These are phyloP conservation scores for Lactuca saligna DNA, from an alignment of 129 eudicot genomes.

Conservation along the genomic window DNA sequence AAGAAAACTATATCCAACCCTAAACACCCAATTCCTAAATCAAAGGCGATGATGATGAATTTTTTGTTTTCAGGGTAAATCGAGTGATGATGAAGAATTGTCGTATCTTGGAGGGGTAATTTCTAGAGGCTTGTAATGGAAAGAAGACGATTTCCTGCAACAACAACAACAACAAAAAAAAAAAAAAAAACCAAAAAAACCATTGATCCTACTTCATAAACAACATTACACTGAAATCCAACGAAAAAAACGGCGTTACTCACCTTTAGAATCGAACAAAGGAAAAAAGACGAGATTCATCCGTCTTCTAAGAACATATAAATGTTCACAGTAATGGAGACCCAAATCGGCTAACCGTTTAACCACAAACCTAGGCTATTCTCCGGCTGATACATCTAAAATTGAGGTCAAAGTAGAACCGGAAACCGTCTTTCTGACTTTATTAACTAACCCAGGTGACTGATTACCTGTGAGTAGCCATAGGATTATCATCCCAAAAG, in stretches of 20 bases:
- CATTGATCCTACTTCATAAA: neutral
- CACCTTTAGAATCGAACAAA: conserved; percentile 73
- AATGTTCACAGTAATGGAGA: conserved; percentile 66
- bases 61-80: too few relatives aligned
- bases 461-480: conserved; percentile 66
- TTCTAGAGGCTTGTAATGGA: too few relatives aligned
- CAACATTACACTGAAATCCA: neutral
- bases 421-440: conserved; percentile 52
- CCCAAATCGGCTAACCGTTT: conserved; percentile 68
- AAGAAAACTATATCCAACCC: too few relatives aligned
- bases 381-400: conserved; percentile 78
- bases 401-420: conserved; percentile 41
- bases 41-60: too few relatives aligned
- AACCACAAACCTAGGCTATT: conserved; percentile 69
- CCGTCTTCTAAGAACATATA: conserved; percentile 60
- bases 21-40: too few relatives aligned
- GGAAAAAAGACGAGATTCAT: conserved; percentile 60
- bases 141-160: conserved; percentile 54
- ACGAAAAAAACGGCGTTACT: neutral
- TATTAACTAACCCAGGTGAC: conserved; percentile 40
- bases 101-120: too few relatives aligned
- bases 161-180: neutral
- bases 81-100: too few relatives aligned
- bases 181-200: neutral
- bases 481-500: conserved; percentile 71